Evolutionary conservation across 768 basidiomycete genomes (phyloP).

Genomic region (Phanerochaete carnosa): DNA sequence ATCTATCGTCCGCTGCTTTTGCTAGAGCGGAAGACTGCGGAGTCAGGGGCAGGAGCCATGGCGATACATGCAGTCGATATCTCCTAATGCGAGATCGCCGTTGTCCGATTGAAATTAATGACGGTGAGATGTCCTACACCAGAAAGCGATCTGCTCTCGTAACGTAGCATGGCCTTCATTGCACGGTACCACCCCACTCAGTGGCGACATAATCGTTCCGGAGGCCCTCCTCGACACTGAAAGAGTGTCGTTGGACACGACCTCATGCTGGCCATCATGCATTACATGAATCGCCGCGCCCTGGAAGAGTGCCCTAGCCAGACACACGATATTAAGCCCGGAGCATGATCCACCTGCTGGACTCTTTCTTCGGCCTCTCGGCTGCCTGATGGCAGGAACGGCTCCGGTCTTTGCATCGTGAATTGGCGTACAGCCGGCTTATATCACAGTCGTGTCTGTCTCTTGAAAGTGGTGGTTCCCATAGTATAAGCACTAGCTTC

Average conservation of each 20-base stretch:
- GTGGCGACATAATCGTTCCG: neutral
- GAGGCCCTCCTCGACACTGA: neutral
- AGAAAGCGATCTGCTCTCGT: neutral
- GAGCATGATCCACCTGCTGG: slow-evolving; percentile 35
- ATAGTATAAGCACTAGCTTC: neutral
- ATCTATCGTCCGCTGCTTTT: too few species aligned
- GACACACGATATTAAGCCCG: neutral
- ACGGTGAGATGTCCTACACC: neutral
- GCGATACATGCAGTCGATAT: neutral
- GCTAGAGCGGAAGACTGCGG: neutral
- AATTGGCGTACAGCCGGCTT: too few species aligned
- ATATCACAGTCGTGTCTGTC: neutral
- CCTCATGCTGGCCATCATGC: slow-evolving; percentile 44
- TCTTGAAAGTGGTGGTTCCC: too few species aligned
- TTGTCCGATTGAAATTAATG: neutral
- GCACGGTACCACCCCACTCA: neutral
- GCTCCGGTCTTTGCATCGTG: too few species aligned
- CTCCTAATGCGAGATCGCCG: neutral
- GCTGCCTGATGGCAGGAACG: slow-evolving; percentile 34
- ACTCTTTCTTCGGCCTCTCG: slow-evolving; percentile 47
- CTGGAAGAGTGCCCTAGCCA: slow-evolving; percentile 25
- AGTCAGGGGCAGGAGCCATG: neutral
- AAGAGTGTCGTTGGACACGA: slow-evolving; percentile 33
- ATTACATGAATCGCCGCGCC: slow-evolving; percentile 55
- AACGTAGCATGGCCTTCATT: neutral